phyloP scores from a whole-genome alignment of 2,329 filamentous ascomycete genomes.

The Chrysosphaeria jannelii region DNA sequence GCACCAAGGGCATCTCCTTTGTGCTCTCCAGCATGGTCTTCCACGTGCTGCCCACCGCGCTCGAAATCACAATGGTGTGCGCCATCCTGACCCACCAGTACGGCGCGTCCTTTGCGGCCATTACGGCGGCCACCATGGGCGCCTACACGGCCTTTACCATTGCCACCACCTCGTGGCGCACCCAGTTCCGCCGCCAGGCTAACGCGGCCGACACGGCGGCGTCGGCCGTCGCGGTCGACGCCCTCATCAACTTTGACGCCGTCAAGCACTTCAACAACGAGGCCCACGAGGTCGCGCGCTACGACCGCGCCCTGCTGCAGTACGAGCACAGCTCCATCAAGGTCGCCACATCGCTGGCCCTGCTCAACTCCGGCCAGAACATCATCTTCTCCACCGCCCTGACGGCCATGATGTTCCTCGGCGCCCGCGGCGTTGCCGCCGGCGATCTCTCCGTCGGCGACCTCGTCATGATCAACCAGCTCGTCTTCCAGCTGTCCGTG shows the following conservation, averaged over 20 bases:
- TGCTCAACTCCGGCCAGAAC: conserved; percentile 86
- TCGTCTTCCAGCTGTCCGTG: conserved; percentile 91
- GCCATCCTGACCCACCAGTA: conserved; percentile 94
- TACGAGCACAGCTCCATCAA: conserved; percentile 95
- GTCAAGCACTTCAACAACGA: conserved; percentile 99
- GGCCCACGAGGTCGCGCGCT: conserved; percentile 69
- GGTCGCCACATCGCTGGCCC: conserved; percentile 71
- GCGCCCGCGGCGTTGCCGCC: conserved; percentile 58
- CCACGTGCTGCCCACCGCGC: conserved; percentile 71
- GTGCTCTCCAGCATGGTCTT: conserved; percentile 95
- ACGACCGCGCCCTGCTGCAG: conserved; percentile 56
- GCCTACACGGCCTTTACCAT: conserved; percentile 95
- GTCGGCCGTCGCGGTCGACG: conserved; percentile 85
- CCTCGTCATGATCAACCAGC: conserved; percentile 93
- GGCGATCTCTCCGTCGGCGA: conserved; percentile 75
- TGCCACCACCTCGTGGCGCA: conserved; percentile 84
- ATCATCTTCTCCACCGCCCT: conserved; percentile 86
- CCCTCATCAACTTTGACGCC: conserved; percentile 92
- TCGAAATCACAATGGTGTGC: conserved; percentile 89
- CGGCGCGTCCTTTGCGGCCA: conserved; percentile 66
- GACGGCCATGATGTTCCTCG: conserved; percentile 95
- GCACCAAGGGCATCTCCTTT: conserved; percentile 96
- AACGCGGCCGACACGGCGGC: conserved; percentile 92
- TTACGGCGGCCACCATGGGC: conserved; percentile 73
- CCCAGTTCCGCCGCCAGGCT: conserved; percentile 79